A percentile compares a stretch with the other conserved stretches of the same genome.
Evolutionary conservation across 2,329 filamentous ascomycete genomes (phyloP).

Genomic region (Pleomassaria siparia): DNA sequence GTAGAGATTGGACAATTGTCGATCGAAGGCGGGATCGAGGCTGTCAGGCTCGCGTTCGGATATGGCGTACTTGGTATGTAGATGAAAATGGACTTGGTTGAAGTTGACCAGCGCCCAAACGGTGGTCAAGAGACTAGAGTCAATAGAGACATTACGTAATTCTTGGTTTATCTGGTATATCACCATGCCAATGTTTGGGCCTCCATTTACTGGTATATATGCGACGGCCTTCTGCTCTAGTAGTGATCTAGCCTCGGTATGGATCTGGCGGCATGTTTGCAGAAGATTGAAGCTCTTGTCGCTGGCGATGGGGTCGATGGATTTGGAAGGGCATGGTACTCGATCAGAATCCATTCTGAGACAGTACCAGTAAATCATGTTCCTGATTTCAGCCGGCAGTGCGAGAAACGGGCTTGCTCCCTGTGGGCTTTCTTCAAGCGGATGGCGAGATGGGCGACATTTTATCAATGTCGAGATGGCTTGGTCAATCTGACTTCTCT

Average conservation of each 20-base stretch:
- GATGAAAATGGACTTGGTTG: background rate
- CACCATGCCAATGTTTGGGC: background rate
- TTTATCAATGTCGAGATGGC: background rate
- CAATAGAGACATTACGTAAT: background rate
- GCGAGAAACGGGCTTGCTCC: background rate
- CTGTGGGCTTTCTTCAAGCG: background rate
- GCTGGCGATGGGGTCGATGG: background rate
- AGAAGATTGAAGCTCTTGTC: background rate
- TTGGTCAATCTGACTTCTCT: background rate
- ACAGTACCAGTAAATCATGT: background rate
- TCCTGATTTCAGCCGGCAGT: background rate
- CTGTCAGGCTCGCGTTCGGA: background rate
- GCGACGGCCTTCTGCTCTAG: background rate
- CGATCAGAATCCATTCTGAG: background rate
- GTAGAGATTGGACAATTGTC: background rate
- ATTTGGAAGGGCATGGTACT: background rate
- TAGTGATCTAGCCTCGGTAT: background rate
- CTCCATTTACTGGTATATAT: background rate
- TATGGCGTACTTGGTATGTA: background rate
- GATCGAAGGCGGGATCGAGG: background rate
- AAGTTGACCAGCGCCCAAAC: background rate
- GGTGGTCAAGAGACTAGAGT: background rate
- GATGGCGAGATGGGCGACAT: background rate
- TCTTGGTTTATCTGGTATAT: background rate
- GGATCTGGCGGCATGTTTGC: background rate